These are phyloP conservation scores for Penicillium sclerotiorum DNA, from an alignment of 2,329 filamentous ascomycete genomes.

Conservation along the genomic window DNA sequence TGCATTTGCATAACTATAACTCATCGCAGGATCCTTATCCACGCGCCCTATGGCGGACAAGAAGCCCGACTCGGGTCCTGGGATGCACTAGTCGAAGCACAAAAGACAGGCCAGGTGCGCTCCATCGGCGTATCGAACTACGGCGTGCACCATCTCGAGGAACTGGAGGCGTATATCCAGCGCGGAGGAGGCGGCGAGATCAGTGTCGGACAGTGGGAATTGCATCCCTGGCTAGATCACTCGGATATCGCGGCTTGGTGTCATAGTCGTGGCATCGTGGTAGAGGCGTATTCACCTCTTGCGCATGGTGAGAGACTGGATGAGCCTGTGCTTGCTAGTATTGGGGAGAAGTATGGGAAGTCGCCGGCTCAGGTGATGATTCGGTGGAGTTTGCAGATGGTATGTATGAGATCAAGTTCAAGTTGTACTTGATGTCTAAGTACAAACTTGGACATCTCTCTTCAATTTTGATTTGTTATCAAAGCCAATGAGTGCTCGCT, in stretches of 20 bases:
- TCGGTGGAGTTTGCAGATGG: slow-evolving; percentile 79
- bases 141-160: slow-evolving; percentile 72
- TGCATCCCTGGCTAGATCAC: slow-evolving; percentile 81
- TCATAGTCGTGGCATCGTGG: slow-evolving; percentile 65
- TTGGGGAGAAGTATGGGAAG: slow-evolving; percentile 70
- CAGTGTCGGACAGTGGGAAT: slow-evolving; percentile 77
- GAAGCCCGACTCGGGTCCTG: slow-evolving; percentile 70
- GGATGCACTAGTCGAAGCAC: slow-evolving; percentile 75
- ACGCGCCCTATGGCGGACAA: slow-evolving; percentile 76
- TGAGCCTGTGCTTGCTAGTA: slow-evolving; percentile 62
- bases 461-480: slow-evolving; percentile 42
- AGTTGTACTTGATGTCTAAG: too few relatives aligned
- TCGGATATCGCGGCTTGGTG: slow-evolving; percentile 68
- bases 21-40: slow-evolving; percentile 67
- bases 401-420: too few relatives aligned
- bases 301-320: slow-evolving; percentile 71
- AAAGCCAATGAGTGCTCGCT: too few relatives aligned
- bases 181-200: slow-evolving; percentile 65
- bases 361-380: slow-evolving; percentile 74
- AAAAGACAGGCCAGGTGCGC: slow-evolving; percentile 69
- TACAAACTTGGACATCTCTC: too few relatives aligned
- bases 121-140: slow-evolving; percentile 78
- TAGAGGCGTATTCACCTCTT: slow-evolving; percentile 80
- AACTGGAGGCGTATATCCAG: slow-evolving; percentile 59
- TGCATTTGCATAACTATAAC: not conserved